Conservation (phyloP, 2,329 filamentous ascomycete genomes). For the Exophiala sp. region DNA sequence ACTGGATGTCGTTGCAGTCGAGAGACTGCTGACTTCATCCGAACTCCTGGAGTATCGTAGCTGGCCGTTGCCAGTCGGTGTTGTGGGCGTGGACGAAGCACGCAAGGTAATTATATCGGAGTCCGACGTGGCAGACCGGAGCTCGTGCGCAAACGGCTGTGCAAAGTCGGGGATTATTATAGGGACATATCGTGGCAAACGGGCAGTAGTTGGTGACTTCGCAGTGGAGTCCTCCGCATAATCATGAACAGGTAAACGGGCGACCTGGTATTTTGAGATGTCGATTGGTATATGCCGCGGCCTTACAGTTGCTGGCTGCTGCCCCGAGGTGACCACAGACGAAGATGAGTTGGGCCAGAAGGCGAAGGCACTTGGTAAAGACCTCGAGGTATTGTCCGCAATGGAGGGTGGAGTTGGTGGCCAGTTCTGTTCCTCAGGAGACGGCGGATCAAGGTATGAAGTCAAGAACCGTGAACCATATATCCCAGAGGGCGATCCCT, state of each 20-base stretch:
- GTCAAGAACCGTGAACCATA: slow-evolving; percentile 10
- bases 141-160: slow-evolving; percentile 26
- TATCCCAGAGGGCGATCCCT: slow-evolving; percentile 6
- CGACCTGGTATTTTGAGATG: slow-evolving; percentile 14
- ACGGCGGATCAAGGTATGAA: slow-evolving; percentile 24
- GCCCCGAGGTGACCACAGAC: slow-evolving; percentile 4
- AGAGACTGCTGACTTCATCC: slow-evolving; percentile 11
- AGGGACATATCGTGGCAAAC: slow-evolving; percentile 30
- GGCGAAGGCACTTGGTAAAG: slow-evolving; percentile 8
- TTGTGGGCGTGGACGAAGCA: slow-evolving; percentile 16
- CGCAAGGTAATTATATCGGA: slow-evolving; percentile 15
- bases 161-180: slow-evolving; percentile 32
- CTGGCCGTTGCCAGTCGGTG: slow-evolving; percentile 3
- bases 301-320: slow-evolving; percentile 4
- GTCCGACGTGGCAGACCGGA: slow-evolving; percentile 17
- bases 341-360: slow-evolving; percentile 19
- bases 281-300: slow-evolving; percentile 19
- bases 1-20: slow-evolving; percentile 4
- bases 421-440: slow-evolving; percentile 20
- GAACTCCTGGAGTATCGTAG: slow-evolving; percentile 11
- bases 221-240: slow-evolving; percentile 5
- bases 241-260: slow-evolving; percentile 12
- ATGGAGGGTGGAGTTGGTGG: slow-evolving; percentile 11
- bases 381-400: slow-evolving; percentile 10
- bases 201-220: slow-evolving; percentile 17